Evolutionary conservation across 2,329 filamentous ascomycete genomes (phyloP), one percentile per base, ranked within the genome.

Genomic region (Beauveria caledonica): DNA sequence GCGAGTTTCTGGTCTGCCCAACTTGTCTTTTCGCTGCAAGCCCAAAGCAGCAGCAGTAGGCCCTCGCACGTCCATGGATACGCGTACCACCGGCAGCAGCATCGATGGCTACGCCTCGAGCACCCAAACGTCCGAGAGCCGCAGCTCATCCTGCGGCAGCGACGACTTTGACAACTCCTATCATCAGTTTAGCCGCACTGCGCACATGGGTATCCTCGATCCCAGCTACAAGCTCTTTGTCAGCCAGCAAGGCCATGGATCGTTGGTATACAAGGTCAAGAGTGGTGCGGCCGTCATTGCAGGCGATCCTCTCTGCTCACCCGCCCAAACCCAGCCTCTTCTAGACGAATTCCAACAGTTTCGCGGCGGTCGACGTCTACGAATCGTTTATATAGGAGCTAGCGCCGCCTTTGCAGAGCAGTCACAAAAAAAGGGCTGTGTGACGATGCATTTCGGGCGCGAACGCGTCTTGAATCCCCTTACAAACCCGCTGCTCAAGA

Each of bases 171-270:
- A 61, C 46, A 49, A 21, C 53, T 59, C 62, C 1, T 66, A 66
- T 25, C 45, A 62, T n/a, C 60, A 58, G 29, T 62, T 62, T 57
- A 64, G 65, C 48, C 55, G 62, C 19, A 65, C 65, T 9, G 62
- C 64, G 9, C 65, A 66, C 61, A 66, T 66, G 65, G 64, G 64
- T 8, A 61, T 66, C 33, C 65, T 66, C 44, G 65, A 66, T 23
- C 64, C 64, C 13, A 64, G 52, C 51, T 66, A 66, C 50, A 25
- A 62, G 13, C 29, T 62, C n/a, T 66, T 66, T 42, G 61, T 62
- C 15, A 66, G 64, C 57, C 62, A 51, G 49, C 46, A 59, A 9
- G 62, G 64, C 23, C 49, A 63, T 50, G 65, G 64, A 3, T 60
- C 65, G 2, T 45, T 66, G 5, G 55, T 66, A 2, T 66, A 66